Evolutionary conservation across 2,329 filamentous ascomycete species (phyloP).

Genomic region (Penicillium aurantiogriseum): DNA sequence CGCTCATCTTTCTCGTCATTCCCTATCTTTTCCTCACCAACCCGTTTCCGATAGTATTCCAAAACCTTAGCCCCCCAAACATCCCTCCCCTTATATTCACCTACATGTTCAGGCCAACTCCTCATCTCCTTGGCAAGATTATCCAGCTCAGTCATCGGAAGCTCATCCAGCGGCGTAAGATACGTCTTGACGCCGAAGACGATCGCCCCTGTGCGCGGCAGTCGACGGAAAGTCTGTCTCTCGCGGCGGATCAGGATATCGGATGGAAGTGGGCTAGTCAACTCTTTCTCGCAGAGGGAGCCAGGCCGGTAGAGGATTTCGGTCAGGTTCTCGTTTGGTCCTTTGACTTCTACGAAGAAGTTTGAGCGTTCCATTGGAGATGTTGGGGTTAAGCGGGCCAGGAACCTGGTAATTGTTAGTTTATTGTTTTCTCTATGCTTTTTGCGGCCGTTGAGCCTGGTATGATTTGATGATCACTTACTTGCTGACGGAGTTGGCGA

Average conservation of each 20-base stretch:
- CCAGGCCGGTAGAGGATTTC: conserved; percentile 49
- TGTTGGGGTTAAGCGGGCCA: conserved; percentile 45
- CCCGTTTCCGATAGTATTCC: conserved; percentile 36
- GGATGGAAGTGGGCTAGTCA: conserved; percentile 34
- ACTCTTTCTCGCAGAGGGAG: conserved; percentile 39
- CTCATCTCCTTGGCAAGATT: conserved; percentile 46
- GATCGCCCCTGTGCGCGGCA: conserved; percentile 47
- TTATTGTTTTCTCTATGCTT: background rate
- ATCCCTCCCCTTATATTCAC: conserved; percentile 46
- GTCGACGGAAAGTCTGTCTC: conserved; percentile 50
- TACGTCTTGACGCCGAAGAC: conserved; percentile 53
- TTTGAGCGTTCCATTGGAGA: conserved; percentile 51
- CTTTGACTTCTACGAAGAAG: conserved; percentile 51
- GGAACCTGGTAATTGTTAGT: conserved; percentile 38
- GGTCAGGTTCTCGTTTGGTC: conserved; percentile 35
- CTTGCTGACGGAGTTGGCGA: conserved; percentile 45
- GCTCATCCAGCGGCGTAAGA: conserved; percentile 42
- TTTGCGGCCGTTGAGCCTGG: rapidly evolving
- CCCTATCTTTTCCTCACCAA: background rate
- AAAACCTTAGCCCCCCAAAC: conserved; percentile 44
- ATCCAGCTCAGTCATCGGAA: conserved; percentile 42
- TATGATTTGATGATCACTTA: conserved; percentile 21
- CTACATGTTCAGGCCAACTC: conserved; percentile 48
- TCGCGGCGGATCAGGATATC: conserved; percentile 51
- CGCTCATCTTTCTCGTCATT: conserved; percentile 13